Evolutionary conservation across 306 rosid genomes (phyloP).

Genomic region (Fragaria nilgerrensis): DNA sequence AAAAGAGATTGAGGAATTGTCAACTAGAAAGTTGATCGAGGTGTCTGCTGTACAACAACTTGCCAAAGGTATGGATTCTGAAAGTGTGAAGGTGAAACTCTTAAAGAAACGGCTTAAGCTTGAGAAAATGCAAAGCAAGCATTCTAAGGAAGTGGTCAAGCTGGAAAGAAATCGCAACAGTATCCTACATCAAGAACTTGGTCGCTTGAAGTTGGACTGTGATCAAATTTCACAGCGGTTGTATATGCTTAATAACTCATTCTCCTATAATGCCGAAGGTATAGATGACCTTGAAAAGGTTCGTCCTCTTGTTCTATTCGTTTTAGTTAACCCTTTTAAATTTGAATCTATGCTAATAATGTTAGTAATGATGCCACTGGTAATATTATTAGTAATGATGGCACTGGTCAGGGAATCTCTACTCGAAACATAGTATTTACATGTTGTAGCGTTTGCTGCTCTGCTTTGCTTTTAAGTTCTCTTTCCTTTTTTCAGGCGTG

Average conservation of each 20-base stretch:
- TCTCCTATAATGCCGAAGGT: constrained; percentile 40
- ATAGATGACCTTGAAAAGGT: constrained; percentile 54
- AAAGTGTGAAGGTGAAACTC: constrained; percentile 41
- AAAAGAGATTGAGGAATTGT: constrained; percentile 46
- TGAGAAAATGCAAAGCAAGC: constrained; percentile 57
- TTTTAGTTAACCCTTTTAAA: not conserved
- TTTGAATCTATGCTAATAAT: not conserved
- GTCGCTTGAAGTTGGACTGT: constrained; percentile 53
- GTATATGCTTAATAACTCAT: constrained; percentile 49
- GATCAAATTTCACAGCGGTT: constrained; percentile 53
- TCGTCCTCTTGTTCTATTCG: constrained; percentile 32
- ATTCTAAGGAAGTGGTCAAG: constrained; percentile 48
- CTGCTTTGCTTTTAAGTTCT: constrained; percentile 16
- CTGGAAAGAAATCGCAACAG: constrained; percentile 53
- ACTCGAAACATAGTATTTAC: not conserved
- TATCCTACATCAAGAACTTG: constrained; percentile 50
- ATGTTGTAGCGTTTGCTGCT: constrained; percentile 12
- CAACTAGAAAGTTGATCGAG: constrained; percentile 41
- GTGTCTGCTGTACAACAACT: constrained; percentile 35
- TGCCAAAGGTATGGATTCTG: constrained; percentile 32
- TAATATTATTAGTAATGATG: not conserved
- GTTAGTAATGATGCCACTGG: not conserved
- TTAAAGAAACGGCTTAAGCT: constrained; percentile 58
- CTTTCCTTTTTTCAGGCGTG: constrained; percentile 22
- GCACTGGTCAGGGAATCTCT: constrained; percentile 5